These are phyloP conservation scores for Verticillium tricorpus DNA, from an alignment of 2,329 filamentous ascomycete species.

Conservation along the genomic window DNA sequence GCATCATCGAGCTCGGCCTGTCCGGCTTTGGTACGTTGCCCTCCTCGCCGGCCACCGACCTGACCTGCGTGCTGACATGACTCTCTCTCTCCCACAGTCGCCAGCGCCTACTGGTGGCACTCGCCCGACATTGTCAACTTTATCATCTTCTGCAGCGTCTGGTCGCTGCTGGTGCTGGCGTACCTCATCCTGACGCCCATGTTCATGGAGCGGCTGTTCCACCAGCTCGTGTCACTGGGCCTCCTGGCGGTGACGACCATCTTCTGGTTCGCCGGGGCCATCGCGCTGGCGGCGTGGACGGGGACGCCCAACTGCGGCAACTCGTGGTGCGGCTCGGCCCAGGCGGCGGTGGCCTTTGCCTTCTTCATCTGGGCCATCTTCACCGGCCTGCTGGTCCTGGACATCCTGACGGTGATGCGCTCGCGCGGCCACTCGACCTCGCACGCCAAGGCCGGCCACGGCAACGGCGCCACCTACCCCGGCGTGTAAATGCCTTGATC, in stretches of 20 bases:
- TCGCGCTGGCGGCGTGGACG: constrained; percentile 67
- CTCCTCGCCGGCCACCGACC: neutral
- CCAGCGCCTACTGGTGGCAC: constrained; percentile 32
- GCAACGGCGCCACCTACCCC: constrained; percentile 7
- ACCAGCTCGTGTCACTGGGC: constrained; percentile 60
- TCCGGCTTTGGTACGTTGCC: constrained; percentile 61
- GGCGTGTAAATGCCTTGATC: constrained; percentile 3
- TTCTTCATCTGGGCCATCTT: constrained; percentile 59
- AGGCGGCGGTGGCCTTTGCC: constrained; percentile 62
- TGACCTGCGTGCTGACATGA: neutral
- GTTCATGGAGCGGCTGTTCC: constrained; percentile 55
- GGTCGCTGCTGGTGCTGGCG: constrained; percentile 66
- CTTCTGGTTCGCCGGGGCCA: constrained; percentile 87
- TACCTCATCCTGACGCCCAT: constrained; percentile 67
- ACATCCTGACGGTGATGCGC: constrained; percentile 38
- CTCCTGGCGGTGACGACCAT: constrained; percentile 71
- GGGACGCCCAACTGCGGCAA: constrained; percentile 49
- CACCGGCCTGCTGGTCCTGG: constrained; percentile 40
- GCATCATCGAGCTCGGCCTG: constrained; percentile 70
- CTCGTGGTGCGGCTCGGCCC: constrained; percentile 52
- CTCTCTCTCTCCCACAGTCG: constrained; percentile 49
- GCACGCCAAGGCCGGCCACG: constrained; percentile 7
- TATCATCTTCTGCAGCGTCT: constrained; percentile 73
- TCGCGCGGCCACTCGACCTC: constrained; percentile 29
- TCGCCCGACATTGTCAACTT: constrained; percentile 62